Evolutionary conservation across 1,284 basidiomycete genomes (phyloP).

Genomic region (Apiotrichum porosum): DNA sequence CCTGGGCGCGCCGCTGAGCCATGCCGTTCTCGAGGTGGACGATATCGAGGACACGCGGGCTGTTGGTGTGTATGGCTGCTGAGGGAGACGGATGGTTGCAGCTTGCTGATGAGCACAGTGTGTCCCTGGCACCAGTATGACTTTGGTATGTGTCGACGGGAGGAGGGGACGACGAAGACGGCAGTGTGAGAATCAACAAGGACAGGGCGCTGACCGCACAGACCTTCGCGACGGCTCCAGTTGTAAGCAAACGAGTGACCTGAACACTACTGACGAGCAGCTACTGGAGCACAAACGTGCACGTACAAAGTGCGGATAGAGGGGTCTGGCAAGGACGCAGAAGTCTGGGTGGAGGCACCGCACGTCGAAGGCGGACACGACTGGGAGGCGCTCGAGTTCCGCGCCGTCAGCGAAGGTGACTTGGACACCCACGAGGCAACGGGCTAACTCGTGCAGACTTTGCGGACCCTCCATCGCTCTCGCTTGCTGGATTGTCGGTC

Average conservation of each 20-base stretch:
- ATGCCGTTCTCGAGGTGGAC: constrained; percentile 45
- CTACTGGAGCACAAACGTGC: constrained; percentile 72
- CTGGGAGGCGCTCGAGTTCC: constrained; percentile 69
- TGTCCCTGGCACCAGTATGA: constrained; percentile 78
- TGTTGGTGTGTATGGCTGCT: constrained; percentile 22
- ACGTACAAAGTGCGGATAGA: constrained; percentile 64
- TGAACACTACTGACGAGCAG: constrained; percentile 47
- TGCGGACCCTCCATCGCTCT: constrained; percentile 59
- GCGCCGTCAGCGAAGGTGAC: constrained; percentile 75
- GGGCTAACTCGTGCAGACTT: constrained; percentile 54
- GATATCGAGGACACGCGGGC: constrained; percentile 37
- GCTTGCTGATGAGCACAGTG: constrained; percentile 53
- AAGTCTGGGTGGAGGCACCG: constrained; percentile 65
- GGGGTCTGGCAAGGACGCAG: constrained; percentile 47
- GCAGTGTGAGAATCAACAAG: constrained; percentile 3
- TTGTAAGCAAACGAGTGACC: constrained; percentile 63
- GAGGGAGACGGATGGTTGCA: not conserved
- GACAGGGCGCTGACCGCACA: not conserved
- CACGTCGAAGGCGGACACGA: constrained; percentile 42
- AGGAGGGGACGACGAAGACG: too few species aligned
- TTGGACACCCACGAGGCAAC: constrained; percentile 1
- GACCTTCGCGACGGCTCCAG: constrained; percentile 47
- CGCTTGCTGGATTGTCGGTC: constrained; percentile 19
- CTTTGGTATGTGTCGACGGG: constrained; percentile 15
- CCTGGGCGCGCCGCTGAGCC: constrained; percentile 74